A percentile compares a stretch with the other conserved stretches of the same genome.
Conservation (phyloP, 352 stramenopile genomes). For the Aphanomyces astaci region DNA sequence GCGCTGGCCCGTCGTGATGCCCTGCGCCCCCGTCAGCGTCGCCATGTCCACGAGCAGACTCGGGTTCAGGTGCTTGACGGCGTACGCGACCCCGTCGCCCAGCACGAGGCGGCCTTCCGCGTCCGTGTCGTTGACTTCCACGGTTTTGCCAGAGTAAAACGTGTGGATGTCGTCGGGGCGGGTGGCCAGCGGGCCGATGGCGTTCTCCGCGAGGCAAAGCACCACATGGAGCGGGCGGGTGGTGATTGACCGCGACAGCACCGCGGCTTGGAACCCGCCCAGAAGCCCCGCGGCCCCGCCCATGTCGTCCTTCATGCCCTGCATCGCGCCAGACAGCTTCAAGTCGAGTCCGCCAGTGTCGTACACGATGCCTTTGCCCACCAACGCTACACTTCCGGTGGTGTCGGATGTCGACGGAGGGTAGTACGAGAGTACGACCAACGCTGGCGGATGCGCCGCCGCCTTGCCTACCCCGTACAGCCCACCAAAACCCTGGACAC, state of each 20-base stretch:
- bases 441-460: slow-evolving; percentile 74
- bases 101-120: slow-evolving; percentile 82
- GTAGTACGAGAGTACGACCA: slow-evolving; percentile 87
- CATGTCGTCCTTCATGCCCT: slow-evolving; percentile 93
- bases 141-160: slow-evolving; percentile 76
- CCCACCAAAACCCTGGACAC: slow-evolving; percentile 83
- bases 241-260: slow-evolving; percentile 81
- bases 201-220: slow-evolving; percentile 81
- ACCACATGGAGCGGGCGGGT: slow-evolving; percentile 43
- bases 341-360: slow-evolving; percentile 93
- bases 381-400: slow-evolving; percentile 56
- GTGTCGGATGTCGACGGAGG: slow-evolving; percentile 28
- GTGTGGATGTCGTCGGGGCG: slow-evolving; percentile 79
- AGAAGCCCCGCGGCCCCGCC: slow-evolving; percentile 68
- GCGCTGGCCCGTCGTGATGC: slow-evolving; percentile 69
- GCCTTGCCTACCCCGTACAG: slow-evolving; percentile 91
- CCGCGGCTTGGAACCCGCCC: slow-evolving; percentile 62
- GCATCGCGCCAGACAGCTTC: slow-evolving; percentile 85
- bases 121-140: slow-evolving; percentile 89
- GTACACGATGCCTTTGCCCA: slow-evolving; percentile 96
- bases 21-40: slow-evolving; percentile 80
- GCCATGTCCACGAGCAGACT: slow-evolving; percentile 81
- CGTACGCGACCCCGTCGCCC: slow-evolving; percentile 74
- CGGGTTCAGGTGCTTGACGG: slow-evolving; percentile 53
- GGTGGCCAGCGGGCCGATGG: slow-evolving; percentile 54